A percentile compares a stretch with the other conserved stretches of the same genome.
Conservation (phyloP, 2,329 filamentous ascomycete genomes). For the Mycosphaerelloides madeirae region DNA sequence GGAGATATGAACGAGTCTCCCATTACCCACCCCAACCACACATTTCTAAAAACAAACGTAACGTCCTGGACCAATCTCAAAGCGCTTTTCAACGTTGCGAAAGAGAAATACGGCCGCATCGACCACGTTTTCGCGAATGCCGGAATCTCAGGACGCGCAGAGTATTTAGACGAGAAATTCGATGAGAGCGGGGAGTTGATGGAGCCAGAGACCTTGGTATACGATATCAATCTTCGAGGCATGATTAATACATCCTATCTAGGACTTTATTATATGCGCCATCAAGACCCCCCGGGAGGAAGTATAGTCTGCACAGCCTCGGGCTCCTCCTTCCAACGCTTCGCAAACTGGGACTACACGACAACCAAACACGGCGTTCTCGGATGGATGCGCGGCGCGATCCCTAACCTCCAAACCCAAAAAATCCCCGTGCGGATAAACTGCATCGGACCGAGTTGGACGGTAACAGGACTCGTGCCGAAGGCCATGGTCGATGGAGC, state of each 20-base stretch:
- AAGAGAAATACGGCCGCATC: constrained; percentile 39
- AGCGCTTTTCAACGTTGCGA: constrained; percentile 49
- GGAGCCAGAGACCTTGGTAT: constrained; percentile 33
- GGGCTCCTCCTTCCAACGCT: constrained; percentile 47
- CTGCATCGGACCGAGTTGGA: constrained; percentile 54
- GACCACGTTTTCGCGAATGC: constrained; percentile 54
- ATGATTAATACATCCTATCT: constrained; percentile 40
- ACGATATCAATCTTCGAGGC: constrained; percentile 41
- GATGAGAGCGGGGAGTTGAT: constrained; percentile 34
- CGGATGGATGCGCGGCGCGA: constrained; percentile 49
- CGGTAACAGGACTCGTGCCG: constrained; percentile 47
- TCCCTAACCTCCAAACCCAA: constrained; percentile 29
- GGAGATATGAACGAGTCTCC: constrained; percentile 49
- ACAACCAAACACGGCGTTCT: constrained; percentile 54
- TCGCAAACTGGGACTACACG: constrained; percentile 51
- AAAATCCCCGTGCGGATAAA: constrained; percentile 52
- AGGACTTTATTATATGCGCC: constrained; percentile 44
- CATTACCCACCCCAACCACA: constrained; percentile 25
- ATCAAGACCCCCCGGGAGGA: constrained; percentile 37
- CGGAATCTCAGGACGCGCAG: constrained; percentile 47
- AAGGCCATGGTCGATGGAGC: constrained; percentile 36
- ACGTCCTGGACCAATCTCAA: constrained; percentile 48
- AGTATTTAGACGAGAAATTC: constrained; percentile 27
- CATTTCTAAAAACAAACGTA: constrained; percentile 47
- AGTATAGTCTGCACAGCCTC: constrained; percentile 54